Evolutionary conservation across 2,329 filamentous ascomycete genomes (phyloP), one percentile per base, ranked within the genome.

Genomic region (Fusarium buxicola): DNA sequence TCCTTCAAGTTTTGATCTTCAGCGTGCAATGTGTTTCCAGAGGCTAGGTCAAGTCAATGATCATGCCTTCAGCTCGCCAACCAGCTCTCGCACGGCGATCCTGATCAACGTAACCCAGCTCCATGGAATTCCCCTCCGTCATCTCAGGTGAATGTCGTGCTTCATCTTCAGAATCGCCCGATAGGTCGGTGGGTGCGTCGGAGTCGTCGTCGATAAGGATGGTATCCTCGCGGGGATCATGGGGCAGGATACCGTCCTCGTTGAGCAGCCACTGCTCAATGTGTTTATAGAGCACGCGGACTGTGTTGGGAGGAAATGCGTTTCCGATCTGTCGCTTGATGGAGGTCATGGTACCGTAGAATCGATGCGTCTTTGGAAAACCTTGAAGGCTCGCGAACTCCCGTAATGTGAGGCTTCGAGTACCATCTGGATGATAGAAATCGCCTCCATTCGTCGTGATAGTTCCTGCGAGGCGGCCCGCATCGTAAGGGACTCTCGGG

Each of bases 241-340:
- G 65, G 8, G 21, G 62, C 13, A 30, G 39, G 15, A 81, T 69
- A 0, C 75, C 71, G 50, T 86, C 84, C 16, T 78, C 69, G 2
- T 71, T 60, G 12, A 84, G 71, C 1, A 87, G 69, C 75, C 79
- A 84, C 8, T 72, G 60, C 15, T 79, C 73, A 8, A 87, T 66
- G 44, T 85, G 81, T n/a, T 72, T 69, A 59, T 82, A 86, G 0
- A 87, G 68, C 0, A 81, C 74, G 24, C 76, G 75, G 3, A 86
- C 86, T 0, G 84, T 82, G 25, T 77, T 77, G 0, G 91, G 86
- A 0, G 92, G 90, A 13, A 94, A 92, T 0, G 91, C 92, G 69
- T 95, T 94, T 0, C 92, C 92, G 61, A 94, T 91, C 72, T 93
- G 90, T 61, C 80, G 83, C 64, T 84, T 84, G 13, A 85, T 76